A percentile compares a stretch with the other conserved stretches of the same genome.
phyloP scores from a whole-genome alignment of 2,329 filamentous ascomycete genomes.

The Hypoxylon rubiginosum region DNA sequence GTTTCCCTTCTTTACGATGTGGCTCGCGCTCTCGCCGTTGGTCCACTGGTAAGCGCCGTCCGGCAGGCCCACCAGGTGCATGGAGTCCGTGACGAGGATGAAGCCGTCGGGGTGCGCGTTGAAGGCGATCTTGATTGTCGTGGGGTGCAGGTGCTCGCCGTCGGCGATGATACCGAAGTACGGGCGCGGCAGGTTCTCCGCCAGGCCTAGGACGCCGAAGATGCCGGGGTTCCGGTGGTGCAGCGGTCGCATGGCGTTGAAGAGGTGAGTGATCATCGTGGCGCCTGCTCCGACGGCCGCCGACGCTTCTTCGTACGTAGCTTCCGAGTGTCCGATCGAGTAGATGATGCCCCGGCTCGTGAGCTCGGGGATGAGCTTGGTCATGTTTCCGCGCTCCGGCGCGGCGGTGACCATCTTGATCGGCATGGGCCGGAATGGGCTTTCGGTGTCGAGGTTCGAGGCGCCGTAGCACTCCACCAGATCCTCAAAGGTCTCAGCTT shows the following conservation, averaged over 20 bases:
- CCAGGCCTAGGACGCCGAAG: conserved; percentile 84
- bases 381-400: conserved; percentile 82
- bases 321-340: conserved; percentile 88
- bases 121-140: conserved; percentile 89
- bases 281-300: conserved; percentile 79
- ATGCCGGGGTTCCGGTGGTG: conserved; percentile 93
- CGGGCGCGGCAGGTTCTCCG: conserved; percentile 70
- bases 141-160: conserved; percentile 90
- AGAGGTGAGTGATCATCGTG: conserved; percentile 92
- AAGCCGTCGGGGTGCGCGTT: conserved; percentile 87
- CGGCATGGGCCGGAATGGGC: conserved; percentile 55
- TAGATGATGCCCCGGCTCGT: conserved; percentile 76
- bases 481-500: conserved; percentile 74
- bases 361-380: conserved; percentile 75
- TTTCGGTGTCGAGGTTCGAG: conserved; percentile 69
- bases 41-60: conserved; percentile 91
- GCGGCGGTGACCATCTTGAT: conserved; percentile 89
- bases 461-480: conserved; percentile 79
- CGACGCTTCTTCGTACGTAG: conserved; percentile 85
- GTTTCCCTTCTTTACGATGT: conserved; percentile 77
- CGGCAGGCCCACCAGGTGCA: conserved; percentile 86
- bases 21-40: conserved; percentile 73
- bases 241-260: conserved; percentile 93
- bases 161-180: conserved; percentile 93
- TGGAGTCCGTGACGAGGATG: conserved; percentile 92